Evolutionary conservation across 2,329 filamentous ascomycete genomes (phyloP).

Genomic region (Fusarium ambrosium): DNA sequence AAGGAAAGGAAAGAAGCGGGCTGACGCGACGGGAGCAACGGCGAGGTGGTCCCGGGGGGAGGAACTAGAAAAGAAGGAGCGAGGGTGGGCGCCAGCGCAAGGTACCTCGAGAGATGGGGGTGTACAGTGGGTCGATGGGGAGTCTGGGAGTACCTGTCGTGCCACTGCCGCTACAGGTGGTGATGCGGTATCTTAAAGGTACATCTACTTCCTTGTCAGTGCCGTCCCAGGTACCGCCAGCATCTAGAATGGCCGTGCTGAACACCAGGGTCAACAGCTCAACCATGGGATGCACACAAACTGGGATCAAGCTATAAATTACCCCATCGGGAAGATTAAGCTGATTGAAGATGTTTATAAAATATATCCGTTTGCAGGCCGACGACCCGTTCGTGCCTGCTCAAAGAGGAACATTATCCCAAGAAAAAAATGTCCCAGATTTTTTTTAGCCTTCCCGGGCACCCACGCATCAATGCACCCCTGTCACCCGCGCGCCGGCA

Average conservation of each 20-base stretch:
- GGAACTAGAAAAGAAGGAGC: slow-evolving; percentile 46
- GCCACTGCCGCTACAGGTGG: neutral
- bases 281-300: neutral
- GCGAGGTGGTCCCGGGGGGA: slow-evolving; percentile 44
- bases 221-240: slow-evolving; percentile 28
- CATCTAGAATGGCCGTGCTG: slow-evolving; percentile 11
- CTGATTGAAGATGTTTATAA: neutral
- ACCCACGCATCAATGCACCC: slow-evolving; percentile 27
- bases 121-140: slow-evolving; percentile 30
- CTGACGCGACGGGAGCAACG: slow-evolving; percentile 49
- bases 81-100: slow-evolving; percentile 22
- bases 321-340: neutral
- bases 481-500: slow-evolving; percentile 29
- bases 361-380: neutral
- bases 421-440: slow-evolving; percentile 37
- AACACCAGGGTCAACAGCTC: slow-evolving; percentile 4
- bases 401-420: slow-evolving; percentile 4
- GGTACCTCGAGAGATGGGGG: slow-evolving; percentile 22
- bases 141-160: slow-evolving; percentile 20
- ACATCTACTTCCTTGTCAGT: slow-evolving; percentile 33
- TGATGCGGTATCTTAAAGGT: slow-evolving; percentile 29
- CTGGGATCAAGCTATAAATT: neutral
- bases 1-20: slow-evolving; percentile 41
- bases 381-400: neutral
- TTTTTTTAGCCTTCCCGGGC: slow-evolving; percentile 36